Evolutionary conservation across 2,329 filamentous ascomycete species (phyloP).

Genomic region (Grosmannia huntii): DNA sequence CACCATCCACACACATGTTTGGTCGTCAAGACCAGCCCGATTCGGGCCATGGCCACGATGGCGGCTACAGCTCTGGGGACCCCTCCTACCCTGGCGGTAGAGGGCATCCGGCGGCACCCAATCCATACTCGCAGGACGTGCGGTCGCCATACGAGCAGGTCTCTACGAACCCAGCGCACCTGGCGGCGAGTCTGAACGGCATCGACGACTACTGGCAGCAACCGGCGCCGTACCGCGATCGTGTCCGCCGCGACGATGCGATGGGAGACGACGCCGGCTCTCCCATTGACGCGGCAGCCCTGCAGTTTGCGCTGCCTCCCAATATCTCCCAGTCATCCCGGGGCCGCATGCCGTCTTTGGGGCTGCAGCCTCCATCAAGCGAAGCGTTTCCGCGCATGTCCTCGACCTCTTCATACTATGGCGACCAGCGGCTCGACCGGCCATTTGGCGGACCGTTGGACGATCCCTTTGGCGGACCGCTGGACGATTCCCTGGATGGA

Average conservation of each 20-base stretch:
- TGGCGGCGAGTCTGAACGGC: constrained; percentile 23
- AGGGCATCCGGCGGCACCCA: background rate
- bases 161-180: constrained; percentile 16
- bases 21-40: constrained; percentile 14
- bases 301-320: constrained; percentile 43
- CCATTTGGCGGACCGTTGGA: constrained; percentile 20
- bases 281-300: constrained; percentile 38
- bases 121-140: background rate
- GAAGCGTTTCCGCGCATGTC: background rate
- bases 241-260: constrained; percentile 20
- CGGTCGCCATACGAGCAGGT: constrained; percentile 8
- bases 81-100: background rate
- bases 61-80: constrained; percentile 1
- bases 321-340: constrained; percentile 26
- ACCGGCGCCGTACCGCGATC: constrained; percentile 26
- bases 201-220: constrained; percentile 42
- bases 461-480: constrained; percentile 2
- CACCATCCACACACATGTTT: constrained; percentile 22
- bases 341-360: background rate
- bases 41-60: constrained; percentile 2
- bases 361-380: background rate
- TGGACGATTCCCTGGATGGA: constrained; percentile 14
- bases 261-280: constrained; percentile 28
- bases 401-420: constrained; percentile 19
- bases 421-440: constrained; percentile 19